Base-by-base conservation (phyloP, 2,329 filamentous ascomycete genomes). In the Sclerotinia borealis region DNA sequence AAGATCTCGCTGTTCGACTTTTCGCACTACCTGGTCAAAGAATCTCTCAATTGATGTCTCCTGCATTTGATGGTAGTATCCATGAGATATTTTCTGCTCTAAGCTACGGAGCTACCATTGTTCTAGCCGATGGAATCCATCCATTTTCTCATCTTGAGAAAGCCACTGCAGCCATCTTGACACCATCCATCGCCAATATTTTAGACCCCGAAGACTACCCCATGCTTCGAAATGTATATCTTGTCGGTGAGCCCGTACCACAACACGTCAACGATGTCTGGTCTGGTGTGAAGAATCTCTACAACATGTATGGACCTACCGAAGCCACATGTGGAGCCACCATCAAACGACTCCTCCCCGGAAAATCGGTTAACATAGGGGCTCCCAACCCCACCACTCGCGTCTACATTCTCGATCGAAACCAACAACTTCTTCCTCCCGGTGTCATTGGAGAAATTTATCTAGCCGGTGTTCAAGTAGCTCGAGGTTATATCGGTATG, bases 281-380 rank as follows among this genome's bases (percentile, higher is more conserved):
- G 78, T 65, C 72, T 2, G 25, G 45, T 7, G 52, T 51, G n/a
- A 71, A 64, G 31, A 43, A 31, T 1, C 29, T 78, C 1, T 79
- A 74, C 68, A 80, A 80, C 65, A 75, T 76, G 72, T 81, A 80
- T 60, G 78, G 78, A 0, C 79, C 79, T 6, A 78, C 76, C 0
- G 78, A 64, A 49, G 39, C 29, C 37, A 79, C 76, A 0, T 75
- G 74, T 56, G 76, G 75, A 7, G 74, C 75, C 0, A 77, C 75
- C 1, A 75, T 77, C 41, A 72, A 75, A 48, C 54, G 58, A 4
- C 66, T 79, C 0, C 47, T 25, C 0, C 65, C 70, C 0, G 62
- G 68, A 0, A 10, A 71, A 37, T 63, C 68, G 0, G 76, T 80
- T 1, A 77, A 73, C 0, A 67, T 79, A 10, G 78, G 78, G 0